phyloP scores from a whole-genome alignment of 352 stramenopile species.

The Peronosclerospora sorghi region DNA sequence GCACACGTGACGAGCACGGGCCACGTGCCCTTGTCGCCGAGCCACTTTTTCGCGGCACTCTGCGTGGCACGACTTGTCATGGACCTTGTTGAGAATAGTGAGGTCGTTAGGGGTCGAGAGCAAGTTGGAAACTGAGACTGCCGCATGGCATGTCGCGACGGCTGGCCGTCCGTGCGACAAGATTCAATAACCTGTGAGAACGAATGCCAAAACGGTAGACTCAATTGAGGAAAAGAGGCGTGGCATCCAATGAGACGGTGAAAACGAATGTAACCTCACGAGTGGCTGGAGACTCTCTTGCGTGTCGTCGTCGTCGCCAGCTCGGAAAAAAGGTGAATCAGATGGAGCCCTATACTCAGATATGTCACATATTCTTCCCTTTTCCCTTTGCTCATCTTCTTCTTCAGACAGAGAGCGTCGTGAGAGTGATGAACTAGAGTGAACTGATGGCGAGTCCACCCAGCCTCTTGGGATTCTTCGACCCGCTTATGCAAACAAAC shows the following conservation, averaged over 20 bases:
- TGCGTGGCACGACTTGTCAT: conserved; percentile 35
- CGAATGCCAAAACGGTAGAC: no score
- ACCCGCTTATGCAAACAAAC: conserved; percentile 56
- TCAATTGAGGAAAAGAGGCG: no score
- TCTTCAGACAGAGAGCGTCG: no score
- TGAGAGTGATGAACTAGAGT: conserved; percentile 82
- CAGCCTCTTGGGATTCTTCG: conserved; percentile 85
- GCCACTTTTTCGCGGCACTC: conserved; percentile 49
- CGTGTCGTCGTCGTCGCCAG: conserved; percentile 1
- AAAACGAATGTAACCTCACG: conserved; percentile 4
- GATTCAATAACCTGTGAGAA: no score
- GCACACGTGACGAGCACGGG: conserved; percentile 65
- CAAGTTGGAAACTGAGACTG: conserved; percentile 57
- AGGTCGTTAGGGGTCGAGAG: conserved; percentile 5
- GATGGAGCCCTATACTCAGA: no score
- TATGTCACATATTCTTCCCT: no score
- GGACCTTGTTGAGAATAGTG: no score
- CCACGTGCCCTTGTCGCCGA: conserved; percentile 70
- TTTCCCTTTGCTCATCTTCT: conserved; percentile 32
- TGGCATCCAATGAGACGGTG: background rate
- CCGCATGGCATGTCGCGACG: no score
- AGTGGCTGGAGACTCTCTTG: conserved; percentile 15
- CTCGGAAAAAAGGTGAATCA: conserved; percentile 22
- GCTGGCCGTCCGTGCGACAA: no score
- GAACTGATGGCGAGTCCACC: conserved; percentile 86